Conservation (phyloP, 345 rosid genomes). For the Pugionium cornutum region DNA sequence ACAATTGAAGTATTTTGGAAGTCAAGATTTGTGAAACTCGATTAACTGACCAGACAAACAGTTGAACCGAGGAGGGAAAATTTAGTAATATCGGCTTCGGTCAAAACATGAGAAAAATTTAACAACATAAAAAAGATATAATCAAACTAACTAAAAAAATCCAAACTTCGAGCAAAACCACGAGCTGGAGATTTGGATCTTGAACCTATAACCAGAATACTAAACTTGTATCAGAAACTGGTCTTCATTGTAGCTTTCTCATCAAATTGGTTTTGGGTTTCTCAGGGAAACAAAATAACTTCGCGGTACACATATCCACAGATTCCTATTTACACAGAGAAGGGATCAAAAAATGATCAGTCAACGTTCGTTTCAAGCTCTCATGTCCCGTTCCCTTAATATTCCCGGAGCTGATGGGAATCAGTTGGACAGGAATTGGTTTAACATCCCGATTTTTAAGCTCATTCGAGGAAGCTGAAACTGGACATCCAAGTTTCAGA, state of each 20-base stretch:
- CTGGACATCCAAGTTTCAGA: no score
- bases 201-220: background rate
- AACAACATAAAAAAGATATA: background rate
- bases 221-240: background rate
- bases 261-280: conserved; percentile 21
- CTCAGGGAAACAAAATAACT: conserved; percentile 17
- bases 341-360: background rate
- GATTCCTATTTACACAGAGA: conserved; percentile 26
- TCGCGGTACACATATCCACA: conserved; percentile 4
- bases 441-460: conserved; percentile 7
- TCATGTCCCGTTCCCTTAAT: conserved; percentile 7
- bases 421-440: conserved; percentile 10
- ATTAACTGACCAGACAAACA: conserved; percentile 17
- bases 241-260: conserved; percentile 7
- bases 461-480: background rate
- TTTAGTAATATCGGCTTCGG: conserved; percentile 5
- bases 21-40: conserved; percentile 9
- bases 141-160: background rate
- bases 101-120: background rate
- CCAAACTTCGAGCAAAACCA: background rate
- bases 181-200: background rate
- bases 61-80: conserved; percentile 27
- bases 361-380: conserved; percentile 14
- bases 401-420: background rate
- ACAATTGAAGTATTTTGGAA: background rate